phyloP scores from a whole-genome alignment of 1,284 basidiomycete species.

The Fereydounia khargensis region DNA sequence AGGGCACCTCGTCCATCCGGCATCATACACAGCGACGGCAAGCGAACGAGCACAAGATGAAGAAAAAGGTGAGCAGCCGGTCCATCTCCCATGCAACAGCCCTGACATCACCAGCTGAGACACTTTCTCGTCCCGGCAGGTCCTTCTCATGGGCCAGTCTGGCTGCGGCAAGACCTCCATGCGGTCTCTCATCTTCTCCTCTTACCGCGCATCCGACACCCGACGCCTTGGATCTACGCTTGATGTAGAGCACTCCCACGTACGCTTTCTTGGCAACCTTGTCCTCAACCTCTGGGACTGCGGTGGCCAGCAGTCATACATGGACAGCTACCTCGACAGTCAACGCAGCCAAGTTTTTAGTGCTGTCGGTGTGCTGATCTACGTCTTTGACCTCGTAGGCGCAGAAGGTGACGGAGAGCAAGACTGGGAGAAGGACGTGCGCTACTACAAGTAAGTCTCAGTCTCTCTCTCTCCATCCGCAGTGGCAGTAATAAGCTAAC shows the following conservation, averaged over 20 bases:
- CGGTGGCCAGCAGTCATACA: conserved; percentile 94
- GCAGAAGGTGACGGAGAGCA: conserved; percentile 56
- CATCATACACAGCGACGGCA: too few species aligned
- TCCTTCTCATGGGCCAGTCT: conserved; percentile 55
- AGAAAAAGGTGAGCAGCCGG: conserved; percentile 19
- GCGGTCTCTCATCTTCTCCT: conserved; percentile 97
- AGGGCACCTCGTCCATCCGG: too few species aligned
- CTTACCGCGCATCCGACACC: conserved; percentile 88
- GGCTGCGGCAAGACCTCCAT: conserved; percentile 80
- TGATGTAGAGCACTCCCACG: conserved; percentile 95
- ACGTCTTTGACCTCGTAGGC: conserved; percentile 82
- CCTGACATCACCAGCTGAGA: too few species aligned
- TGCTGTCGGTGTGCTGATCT: conserved; percentile 93
- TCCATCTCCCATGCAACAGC: background rate
- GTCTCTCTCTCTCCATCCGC: background rate
- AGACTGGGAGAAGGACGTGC: conserved; percentile 61
- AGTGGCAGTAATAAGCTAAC: background rate
- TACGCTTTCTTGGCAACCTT: conserved; percentile 92
- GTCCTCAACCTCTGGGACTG: conserved; percentile 96
- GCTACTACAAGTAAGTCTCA: conserved; percentile 48
- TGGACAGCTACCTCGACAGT: conserved; percentile 88
- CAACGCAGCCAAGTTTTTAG: conserved; percentile 90
- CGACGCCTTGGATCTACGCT: conserved; percentile 90
- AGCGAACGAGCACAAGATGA: conserved; percentile 24
- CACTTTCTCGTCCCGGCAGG: conserved; percentile 12